Conservation (phyloP, 1,284 basidiomycete genomes). For the Sanghuangporus sanghuang region DNA sequence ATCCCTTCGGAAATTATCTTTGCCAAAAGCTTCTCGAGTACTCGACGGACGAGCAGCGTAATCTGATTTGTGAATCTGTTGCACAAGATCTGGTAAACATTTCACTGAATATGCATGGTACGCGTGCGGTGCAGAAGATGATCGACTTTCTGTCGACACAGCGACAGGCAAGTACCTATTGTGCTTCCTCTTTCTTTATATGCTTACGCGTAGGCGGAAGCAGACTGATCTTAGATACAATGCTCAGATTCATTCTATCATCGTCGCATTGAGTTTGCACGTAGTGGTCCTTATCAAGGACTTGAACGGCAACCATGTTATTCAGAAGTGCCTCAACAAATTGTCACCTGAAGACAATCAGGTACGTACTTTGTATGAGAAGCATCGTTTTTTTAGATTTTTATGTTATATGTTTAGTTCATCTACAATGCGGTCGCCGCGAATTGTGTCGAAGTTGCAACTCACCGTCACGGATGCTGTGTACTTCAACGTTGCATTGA, state of each 20-base stretch:
- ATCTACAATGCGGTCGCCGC: conserved; percentile 99
- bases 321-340: conserved; percentile 99
- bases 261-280: conserved; percentile 93
- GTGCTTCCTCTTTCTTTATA: conserved; percentile 37
- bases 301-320: conserved; percentile 98
- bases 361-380: conserved; percentile 35
- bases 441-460: conserved; percentile 98
- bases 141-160: conserved; percentile 98
- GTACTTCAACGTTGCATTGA: conserved; percentile 98
- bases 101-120: conserved; percentile 99
- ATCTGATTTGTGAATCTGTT: conserved; percentile 96
- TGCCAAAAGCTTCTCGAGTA: conserved; percentile 98
- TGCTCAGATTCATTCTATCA: conserved; percentile 95
- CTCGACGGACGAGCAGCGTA: conserved; percentile 97
- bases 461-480: conserved; percentile 98
- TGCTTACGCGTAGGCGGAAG: conserved; percentile 32
- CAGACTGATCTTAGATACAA: conserved; percentile 78
- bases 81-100: conserved; percentile 97
- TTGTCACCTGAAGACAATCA: conserved; percentile 97
- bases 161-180: conserved; percentile 68
- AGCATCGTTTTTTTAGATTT: conserved; percentile 12
- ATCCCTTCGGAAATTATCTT: conserved; percentile 99
- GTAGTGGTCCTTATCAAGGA: conserved; percentile 99
- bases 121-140: conserved; percentile 99
- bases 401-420: conserved; percentile 52